phyloP scores from a whole-genome alignment of 2,329 filamentous ascomycete species.

The Fusarium sp. region DNA sequence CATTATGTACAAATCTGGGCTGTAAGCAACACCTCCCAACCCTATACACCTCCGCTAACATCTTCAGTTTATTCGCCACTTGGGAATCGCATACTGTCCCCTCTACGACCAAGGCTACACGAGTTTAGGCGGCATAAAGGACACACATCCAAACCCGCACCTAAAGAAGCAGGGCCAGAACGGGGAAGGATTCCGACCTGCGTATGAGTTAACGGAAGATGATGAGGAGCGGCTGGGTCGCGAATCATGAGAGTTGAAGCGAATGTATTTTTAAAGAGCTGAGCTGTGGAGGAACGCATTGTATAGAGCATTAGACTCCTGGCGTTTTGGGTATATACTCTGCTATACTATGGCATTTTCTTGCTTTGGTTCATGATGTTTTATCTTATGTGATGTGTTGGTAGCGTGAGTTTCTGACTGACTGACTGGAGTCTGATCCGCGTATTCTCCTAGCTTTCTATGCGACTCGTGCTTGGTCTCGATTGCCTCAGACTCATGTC shows the following conservation, averaged over 20 bases:
- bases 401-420: not conserved
- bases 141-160: conserved; percentile 88
- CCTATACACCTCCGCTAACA: conserved; percentile 22
- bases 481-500: not conserved
- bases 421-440: not conserved
- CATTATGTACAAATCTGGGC: conserved; percentile 91
- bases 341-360: conserved; percentile 1
- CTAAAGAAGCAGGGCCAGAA: conserved; percentile 34
- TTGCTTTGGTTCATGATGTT: not conserved
- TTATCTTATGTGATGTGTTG: not conserved
- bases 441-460: not conserved
- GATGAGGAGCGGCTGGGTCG: conserved; percentile 82
- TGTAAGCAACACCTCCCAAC: conserved; percentile 63
- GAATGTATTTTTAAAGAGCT: conserved; percentile 30
- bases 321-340: conserved; percentile 27
- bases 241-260: conserved; percentile 56
- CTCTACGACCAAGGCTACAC: conserved; percentile 93
- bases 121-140: conserved; percentile 86
- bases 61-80: conserved; percentile 78
- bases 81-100: conserved; percentile 84
- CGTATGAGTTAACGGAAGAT: conserved; percentile 80
- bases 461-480: accelerated
- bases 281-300: not conserved
- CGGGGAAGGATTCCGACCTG: conserved; percentile 69
- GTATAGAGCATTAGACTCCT: conserved; percentile 36